Base-by-base conservation (phyloP, 2,329 filamentous ascomycete species). In the Colletotrichum neosansevieriae region DNA sequence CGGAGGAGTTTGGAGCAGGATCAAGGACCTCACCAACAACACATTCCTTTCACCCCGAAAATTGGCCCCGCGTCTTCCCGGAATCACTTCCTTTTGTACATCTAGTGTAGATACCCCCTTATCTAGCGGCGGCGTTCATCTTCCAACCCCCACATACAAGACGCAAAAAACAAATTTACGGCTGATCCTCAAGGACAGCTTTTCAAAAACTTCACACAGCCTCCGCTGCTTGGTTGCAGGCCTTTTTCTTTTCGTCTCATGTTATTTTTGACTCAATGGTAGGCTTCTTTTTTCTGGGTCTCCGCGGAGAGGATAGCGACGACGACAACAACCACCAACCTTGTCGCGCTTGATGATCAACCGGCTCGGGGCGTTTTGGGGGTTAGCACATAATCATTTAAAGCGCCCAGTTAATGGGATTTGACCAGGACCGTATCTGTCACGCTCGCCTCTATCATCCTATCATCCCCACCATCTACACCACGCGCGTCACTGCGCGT, bases 61-160 rank as follows among this genome's bases (percentile, higher is more conserved):
- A 61, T 50, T 61, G 58, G n/a, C 47, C 42, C 17, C 36, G 24
- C 57, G 44, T 59, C 44, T 58, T 38, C n/a, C 40, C 29, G 29
- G 56, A 15, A 36, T 24, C 17, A 12, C 6, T 60, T 60, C 36
- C 34, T 51, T 58, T 19, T 60, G 58, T 60, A 60, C 45, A 51
- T 50, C 32, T 60, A 60, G 58, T 60, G 42, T 60, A 60, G 57
- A 59, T 59, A 59, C 57, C 58, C 58, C 58, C 51, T 36, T 24
- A 54, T 19, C 13, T 54, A 3, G 51, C 51, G 19, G 50, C 50
- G n/a, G 49, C 49, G 34, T 15, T 32, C n/a, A 54, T 29, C 34
- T 17, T 19, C 24, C 3, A 40, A 6, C 29, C 21, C 21, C 9
- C n/a, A 17, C 17, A 24, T 24, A 54, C 19, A 50, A 17, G 42